Base-by-base conservation (phyloP, 1,284 basidiomycete genomes). In the Afroboletus lepidellus region DNA sequence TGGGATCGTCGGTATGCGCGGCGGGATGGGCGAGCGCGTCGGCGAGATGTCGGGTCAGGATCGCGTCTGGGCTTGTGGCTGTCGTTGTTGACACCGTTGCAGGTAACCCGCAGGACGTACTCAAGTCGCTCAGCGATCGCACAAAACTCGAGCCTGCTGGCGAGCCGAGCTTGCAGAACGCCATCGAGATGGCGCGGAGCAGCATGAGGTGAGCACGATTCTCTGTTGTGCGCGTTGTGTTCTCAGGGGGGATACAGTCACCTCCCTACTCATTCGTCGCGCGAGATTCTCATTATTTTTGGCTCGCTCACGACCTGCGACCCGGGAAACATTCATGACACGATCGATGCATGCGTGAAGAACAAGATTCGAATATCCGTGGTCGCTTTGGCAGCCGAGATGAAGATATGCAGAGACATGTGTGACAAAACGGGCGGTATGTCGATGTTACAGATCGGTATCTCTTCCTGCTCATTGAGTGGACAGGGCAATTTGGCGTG, bases 221-320 rank as follows among this genome's bases (percentile, higher is more conserved):
- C 65, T 12, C 25, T 45, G 36, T 29, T 34, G 18, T 18, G 13
- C n/a, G 12, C n/a, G 32, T 39, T 48, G 38, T 9, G 23, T 51
- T 36, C 24, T 32, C 11, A 23, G 9, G 46, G 54, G 21, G 33
- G 53, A 39, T 51, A 38, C 51, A 96, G 92, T 57, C 97, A 99
- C 66, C 80, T 99, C 16, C 96, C 96, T 0, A 89, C 90, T 0
- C 93, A 97, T 56, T 97, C 95, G 9, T 97, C 95, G 1, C 86
- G 95, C 41, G 96, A 99, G 74, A 91, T 97, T 39, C 75, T 98
- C 42, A 83, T 97, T 53, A 81, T 99, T 29, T 98, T 95, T 63
- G 95, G 95, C 30, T 94, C 94, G 7, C 75, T 99, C 36, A 98
- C 96, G 1, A 98, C 94, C 0, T 94, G 93, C 66, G 96, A 99